Base-by-base conservation (phyloP, 768 basidiomycete genomes). In the Leccinum obscurum region DNA sequence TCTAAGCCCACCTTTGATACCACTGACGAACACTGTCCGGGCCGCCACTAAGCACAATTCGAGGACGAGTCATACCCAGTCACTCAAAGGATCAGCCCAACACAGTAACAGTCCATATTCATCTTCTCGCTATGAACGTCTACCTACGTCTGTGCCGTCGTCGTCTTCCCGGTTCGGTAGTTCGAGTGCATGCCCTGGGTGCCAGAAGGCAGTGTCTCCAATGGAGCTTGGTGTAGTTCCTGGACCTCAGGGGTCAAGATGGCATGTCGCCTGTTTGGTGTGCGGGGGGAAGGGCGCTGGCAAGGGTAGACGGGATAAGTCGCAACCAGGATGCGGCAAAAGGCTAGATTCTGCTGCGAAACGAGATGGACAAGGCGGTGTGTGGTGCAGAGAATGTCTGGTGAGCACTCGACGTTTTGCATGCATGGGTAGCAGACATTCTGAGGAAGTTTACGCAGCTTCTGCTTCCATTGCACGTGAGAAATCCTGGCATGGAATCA, bases 141-240 rank as follows among this genome's bases (percentile, higher is more conserved):
- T 61, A 34, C 57, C 67, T 35, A 34, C 63, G 17, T 63, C 70
- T 39, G 57, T 55, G n/a, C 32, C 63, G n/a, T 58, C 69, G 6
- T 54, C 65, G 11, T 61, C 61, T 6, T 73, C 75, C 52, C 74
- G 74, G 22, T 75, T 76, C 26, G 75, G 75, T 30, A 71, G 72
- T 57, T 77, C 76, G 6, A 80, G 82, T 59, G n/a, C 67, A 28
- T 94, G 92, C 66, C 90, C 91, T 10, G 91, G 89, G 26, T 94
- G 92, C 71, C 78, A 78, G 55, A 85, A 83, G 35, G 69, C 83
- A 0, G 92, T 93, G 13, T 90, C 89, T 15, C 83, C 83, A 1
- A 93, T 94, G 91, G 92, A 93, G 67, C 80, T 83, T 59, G 92
- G 92, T 9, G 91, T 93, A 32, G 88, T 94, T 41, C 87, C 90